Base-by-base conservation (phyloP, 805 yeast genomes). In the Nakazawaea ernobii region DNA sequence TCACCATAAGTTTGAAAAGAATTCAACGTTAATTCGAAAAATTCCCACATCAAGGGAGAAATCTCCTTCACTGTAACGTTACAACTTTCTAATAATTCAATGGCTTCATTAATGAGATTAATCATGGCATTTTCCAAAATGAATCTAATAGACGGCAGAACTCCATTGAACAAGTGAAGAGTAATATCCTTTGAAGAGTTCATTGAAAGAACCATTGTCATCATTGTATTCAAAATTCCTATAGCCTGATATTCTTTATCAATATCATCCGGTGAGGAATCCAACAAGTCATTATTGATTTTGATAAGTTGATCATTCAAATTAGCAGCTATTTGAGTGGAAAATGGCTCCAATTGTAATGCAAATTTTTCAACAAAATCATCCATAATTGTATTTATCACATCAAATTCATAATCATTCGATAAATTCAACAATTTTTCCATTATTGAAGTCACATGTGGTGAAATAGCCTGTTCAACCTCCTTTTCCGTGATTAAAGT, bases 351-450 rank as follows among this genome's bases (percentile, higher is more conserved):
- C 52, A 92, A 71, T 63, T 91, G 94, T 53, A 81, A 84, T 6
- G 94, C 74, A 66, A 85, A 94, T 53, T 79, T 80, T 55, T 89
- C 94, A 13, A 92, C 97, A 57, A 94, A 82, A 54, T 87, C 95
- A 68, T 92, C 97, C 88, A 92, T 88, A 5, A 92, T 94, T 24
- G 84, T 85, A 39, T 90, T 80, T 28, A 92, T 75, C 2, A 89
- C 76, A 58, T 94, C 99, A 43, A 86, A 79, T 59, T 92, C 97
- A 52, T 88, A 77, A 43, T 77, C 78, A 55, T 85, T 82, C 13
- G 91, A 81, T 36, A 94, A 65, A 14, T 74, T 74, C 52, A 92
- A 69, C 51, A 94, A 69, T 53, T 79, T 79, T 49, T 86, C 84
- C 87, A 94, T 86, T 1, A 89, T 78, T 15, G 84, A 81, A 17